phyloP scores from a whole-genome alignment of 2,329 filamentous ascomycete species.

The Fusarium oligoseptatum region DNA sequence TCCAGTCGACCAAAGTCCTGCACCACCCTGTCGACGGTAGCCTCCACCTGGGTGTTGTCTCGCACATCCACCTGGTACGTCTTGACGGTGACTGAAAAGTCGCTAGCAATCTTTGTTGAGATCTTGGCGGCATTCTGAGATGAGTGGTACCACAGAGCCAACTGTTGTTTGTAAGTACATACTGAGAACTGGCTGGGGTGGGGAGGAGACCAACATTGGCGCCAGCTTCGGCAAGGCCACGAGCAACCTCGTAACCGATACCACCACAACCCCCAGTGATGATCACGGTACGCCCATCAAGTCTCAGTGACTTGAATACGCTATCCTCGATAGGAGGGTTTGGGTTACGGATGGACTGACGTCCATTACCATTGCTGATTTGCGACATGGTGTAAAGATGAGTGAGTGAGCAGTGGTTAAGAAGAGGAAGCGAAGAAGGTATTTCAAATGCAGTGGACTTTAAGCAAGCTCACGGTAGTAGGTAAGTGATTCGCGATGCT shows the following conservation, averaged over 20 bases:
- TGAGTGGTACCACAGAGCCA: constrained; percentile 33
- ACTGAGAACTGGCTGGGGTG: neutral
- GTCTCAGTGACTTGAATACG: constrained; percentile 33
- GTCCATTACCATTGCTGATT: constrained; percentile 26
- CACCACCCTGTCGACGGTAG: constrained; percentile 47
- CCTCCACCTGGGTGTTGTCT: constrained; percentile 42
- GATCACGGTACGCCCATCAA: constrained; percentile 37
- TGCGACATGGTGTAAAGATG: constrained; percentile 12
- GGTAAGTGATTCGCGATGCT: neutral
- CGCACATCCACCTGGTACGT: constrained; percentile 37
- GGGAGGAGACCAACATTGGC: constrained; percentile 17
- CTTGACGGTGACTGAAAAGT: constrained; percentile 34
- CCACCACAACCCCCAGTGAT: constrained; percentile 64
- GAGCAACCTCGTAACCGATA: constrained; percentile 58
- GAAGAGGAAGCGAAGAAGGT: neutral
- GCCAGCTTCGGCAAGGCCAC: constrained; percentile 42
- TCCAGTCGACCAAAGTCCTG: constrained; percentile 42
- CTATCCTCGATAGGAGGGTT: constrained; percentile 43
- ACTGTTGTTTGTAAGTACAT: constrained; percentile 8
- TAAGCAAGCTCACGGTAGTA: neutral
- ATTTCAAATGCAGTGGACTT: neutral
- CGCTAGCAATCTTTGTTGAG: constrained; percentile 18
- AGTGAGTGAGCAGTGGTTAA: neutral
- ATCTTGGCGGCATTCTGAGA: constrained; percentile 18
- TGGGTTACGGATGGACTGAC: constrained; percentile 35